phyloP scores from a whole-genome alignment of 441 rosid genomes.

The Adansonia madagascariensis region DNA sequence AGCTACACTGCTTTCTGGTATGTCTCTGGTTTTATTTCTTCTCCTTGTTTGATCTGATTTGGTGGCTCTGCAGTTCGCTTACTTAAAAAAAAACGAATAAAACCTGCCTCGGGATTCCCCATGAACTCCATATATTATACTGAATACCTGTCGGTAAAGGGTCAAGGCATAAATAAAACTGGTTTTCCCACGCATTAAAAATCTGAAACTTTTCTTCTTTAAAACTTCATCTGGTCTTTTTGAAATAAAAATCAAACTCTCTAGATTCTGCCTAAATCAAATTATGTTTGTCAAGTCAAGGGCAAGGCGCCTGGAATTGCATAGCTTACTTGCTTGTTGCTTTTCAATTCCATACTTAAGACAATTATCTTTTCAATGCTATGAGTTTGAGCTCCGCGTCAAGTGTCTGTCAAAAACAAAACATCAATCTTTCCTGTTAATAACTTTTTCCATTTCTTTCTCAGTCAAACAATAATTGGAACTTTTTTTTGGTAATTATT shows the following conservation, averaged over 20 bases:
- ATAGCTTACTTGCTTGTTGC: too few species aligned
- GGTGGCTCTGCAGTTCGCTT: not conserved
- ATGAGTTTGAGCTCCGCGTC: too few species aligned
- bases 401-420: not conserved
- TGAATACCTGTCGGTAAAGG: not conserved
- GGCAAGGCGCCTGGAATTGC: too few species aligned
- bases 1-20: conserved; percentile 91
- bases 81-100: too few species aligned
- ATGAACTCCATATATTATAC: not conserved
- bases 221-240: not conserved
- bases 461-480: not conserved
- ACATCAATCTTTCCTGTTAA: not conserved
- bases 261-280: not conserved
- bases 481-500: not conserved
- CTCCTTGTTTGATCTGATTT: not conserved
- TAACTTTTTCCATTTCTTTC: not conserved
- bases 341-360: too few species aligned
- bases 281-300: not conserved
- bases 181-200: not conserved
- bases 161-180: too few species aligned
- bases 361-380: too few species aligned
- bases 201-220: not conserved
- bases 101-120: not conserved
- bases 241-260: not conserved
- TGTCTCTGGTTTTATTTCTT: not conserved